Base-by-base conservation (phyloP, 139 green algal genomes). In the Chlorella sorokiniana region DNA sequence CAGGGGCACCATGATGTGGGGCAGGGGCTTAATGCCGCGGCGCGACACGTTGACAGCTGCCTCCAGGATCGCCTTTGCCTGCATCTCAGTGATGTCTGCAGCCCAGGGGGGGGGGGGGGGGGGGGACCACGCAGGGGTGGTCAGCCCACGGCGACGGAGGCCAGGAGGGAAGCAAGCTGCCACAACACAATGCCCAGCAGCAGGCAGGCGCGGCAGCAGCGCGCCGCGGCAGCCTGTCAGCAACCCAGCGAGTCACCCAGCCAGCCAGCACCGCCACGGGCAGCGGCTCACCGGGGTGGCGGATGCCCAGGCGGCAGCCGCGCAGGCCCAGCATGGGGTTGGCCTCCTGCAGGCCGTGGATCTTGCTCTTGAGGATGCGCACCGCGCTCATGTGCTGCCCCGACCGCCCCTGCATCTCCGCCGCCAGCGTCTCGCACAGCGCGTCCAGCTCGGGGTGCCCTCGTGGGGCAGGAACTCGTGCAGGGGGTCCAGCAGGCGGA, bases 1-100 rank as follows among this genome's bases (percentile, higher is more conserved):
- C 62, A 98, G 91, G 0, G 95, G 95, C 56, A 98, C 88, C 95
- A 98, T 98, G 88, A 98, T 95, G 72, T 98, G 86, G 23, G 93
- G 93, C 56, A 88, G 84, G 16, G 90, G 82, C 48, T 42, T 27
- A 16, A 88, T 35, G 31, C 93, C 95, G 18, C 84, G 70, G 31
- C 82, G 74, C n/a, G 79, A 37, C 27, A 91, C 90, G 29, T 88
- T 86, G 18, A 89, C 84, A 0, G 95, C 95, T 1, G 95, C 95
- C 87, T 97, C 94, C 41, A 97, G 80, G 75, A 98, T 95, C 38
- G 95, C 95, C 11, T 76, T 89, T 51, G 88, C 87, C 88, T 97
- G 92, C 90, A 92, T 94, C 45, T 85, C 69, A 8, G 88, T 82
- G 68, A 79, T 79, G 54, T 79, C 73, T 79, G 73, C 25, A 27